Base-by-base conservation (phyloP, 1,139 yeast genomes). In the Kluyveromyces sp. region DNA sequence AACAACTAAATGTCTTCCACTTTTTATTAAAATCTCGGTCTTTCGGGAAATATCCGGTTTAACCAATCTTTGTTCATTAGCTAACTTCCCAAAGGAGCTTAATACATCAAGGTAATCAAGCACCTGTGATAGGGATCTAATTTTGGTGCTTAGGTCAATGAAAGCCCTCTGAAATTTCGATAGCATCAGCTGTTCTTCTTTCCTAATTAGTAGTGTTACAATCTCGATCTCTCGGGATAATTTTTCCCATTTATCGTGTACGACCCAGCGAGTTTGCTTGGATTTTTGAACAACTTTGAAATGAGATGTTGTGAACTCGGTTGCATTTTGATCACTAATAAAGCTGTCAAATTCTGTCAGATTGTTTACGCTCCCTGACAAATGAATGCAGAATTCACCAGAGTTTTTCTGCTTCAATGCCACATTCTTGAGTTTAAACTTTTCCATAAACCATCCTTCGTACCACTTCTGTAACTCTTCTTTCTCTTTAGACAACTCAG, bases 1-100 rank as follows among this genome's bases (percentile, higher is more conserved):
- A 1, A 92, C 98, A 11, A 87, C 88, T n/a, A 85, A 61, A 61
- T 92, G 97, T 18, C 96, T 70, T 0, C 97, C 97, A 4, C 69
- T 71, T 2, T 57, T 52, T 7, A 82, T 70, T 2, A 68, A 63
- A n/a, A 82, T 61, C 12, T 59, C 67, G 22, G 65, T 64, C 1
- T 71, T 58, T n/a, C 72, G 61, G 34, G 74, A 73, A 33, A 89
- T 64, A n/a, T 56, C 65, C 0, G 98, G 98, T 43, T 87, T 68
- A 0, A 74, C 77, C 43, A 88, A 68, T 25, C 75, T 66, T 45
- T 74, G 74, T 52, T 86, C 95, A 19, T 65, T 61, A 0, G 96
- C 82, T 4, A 89, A 61, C 1, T 67, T 65, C 0, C 95, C 81
- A 63, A 92, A 85, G 0, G 95, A 82, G 6, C 78, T 64, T 0